Base-by-base conservation (phyloP, 2,329 filamentous ascomycete species). In the Ceratocystis harringtonii region DNA sequence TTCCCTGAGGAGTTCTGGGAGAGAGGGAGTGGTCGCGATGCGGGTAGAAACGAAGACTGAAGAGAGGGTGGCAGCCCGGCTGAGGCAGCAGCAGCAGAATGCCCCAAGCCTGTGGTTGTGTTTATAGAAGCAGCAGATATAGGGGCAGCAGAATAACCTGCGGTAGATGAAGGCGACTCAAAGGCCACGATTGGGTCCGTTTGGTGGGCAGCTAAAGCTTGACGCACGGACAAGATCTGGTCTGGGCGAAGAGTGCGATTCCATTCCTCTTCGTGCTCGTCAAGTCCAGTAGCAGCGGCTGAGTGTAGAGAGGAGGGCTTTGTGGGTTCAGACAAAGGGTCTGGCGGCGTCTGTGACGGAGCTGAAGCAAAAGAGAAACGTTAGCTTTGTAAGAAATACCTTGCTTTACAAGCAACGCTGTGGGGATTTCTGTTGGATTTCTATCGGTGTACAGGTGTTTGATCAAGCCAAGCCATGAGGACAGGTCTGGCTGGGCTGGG, bases 341-440 rank as follows among this genome's bases (percentile, higher is more conserved):
- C 81, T 74, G 80, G 78, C 77, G 79, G 76, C 76, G 80, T 78
- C 78, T 83, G 81, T 74, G 81, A 82, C 78, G 80, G 79, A 77
- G 80, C 81, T 84, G 71, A 52, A 32, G 60, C 52, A 58, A 55
- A 58, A 48, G 30, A 67, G 41, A 61, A 61, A 63, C 61, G 63
- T 67, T 67, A 67, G 66, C 32, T 65, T 32, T 36, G 22, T 28
- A 48, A 48, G 45, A 48, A 48, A 22, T 48, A 19, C 48, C n/a
- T 30, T 12, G 22, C 8, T 10, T 32, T 61, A 10, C 28, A 61
- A 61, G 43, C 22, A 30, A 41, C 15, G 43, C 50, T 61, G 28
- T n/a, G 17, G 22, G 41, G 28, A 12, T 43, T 22, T 12, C 30
- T 55, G 41, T n/a, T 43, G 41, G 48, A 45, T 43, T 12, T n/a